These are phyloP conservation scores for Blakeslea trispora DNA, from an alignment of 371 early-diverging fungal species.

Conservation along the genomic window DNA sequence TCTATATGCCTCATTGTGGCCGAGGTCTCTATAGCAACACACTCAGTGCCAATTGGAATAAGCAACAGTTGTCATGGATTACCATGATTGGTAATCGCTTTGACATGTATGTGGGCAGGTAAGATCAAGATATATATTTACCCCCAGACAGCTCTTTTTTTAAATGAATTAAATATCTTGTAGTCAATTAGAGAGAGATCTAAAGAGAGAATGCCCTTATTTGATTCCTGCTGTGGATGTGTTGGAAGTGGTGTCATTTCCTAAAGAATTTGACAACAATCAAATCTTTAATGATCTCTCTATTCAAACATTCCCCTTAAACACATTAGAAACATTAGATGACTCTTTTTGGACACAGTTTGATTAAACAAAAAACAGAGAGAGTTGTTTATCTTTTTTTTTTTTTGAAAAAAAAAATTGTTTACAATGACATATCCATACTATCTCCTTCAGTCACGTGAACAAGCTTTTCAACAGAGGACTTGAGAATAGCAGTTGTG, in stretches of 20 bases:
- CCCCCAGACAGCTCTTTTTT: neutral
- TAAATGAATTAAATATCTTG: neutral
- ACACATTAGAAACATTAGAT: conserved; percentile 8
- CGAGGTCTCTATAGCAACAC: conserved; percentile 64
- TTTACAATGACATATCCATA: conserved; percentile 52
- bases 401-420: too few species aligned
- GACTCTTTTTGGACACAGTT: conserved; percentile 14
- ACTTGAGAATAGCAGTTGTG: conserved; percentile 52
- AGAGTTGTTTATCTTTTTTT: neutral
- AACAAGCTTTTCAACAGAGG: conserved; percentile 42
- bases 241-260: conserved; percentile 36
- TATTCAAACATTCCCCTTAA: conserved; percentile 38
- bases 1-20: conserved; percentile 80
- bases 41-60: conserved; percentile 60
- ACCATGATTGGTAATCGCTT: conserved; percentile 60
- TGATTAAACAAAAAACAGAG: neutral
- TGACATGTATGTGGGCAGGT: conserved; percentile 65
- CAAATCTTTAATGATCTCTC: conserved; percentile 59
- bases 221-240: conserved; percentile 55
- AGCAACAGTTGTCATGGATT: conserved; percentile 29
- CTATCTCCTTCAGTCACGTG: conserved; percentile 49
- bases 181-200: conserved; percentile 54
- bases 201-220: conserved; percentile 54
- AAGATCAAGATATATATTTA: too few species aligned
- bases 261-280: conserved; percentile 60